phyloP scores from a whole-genome alignment of 139 green algal genomes.

The Microglena sp. region DNA sequence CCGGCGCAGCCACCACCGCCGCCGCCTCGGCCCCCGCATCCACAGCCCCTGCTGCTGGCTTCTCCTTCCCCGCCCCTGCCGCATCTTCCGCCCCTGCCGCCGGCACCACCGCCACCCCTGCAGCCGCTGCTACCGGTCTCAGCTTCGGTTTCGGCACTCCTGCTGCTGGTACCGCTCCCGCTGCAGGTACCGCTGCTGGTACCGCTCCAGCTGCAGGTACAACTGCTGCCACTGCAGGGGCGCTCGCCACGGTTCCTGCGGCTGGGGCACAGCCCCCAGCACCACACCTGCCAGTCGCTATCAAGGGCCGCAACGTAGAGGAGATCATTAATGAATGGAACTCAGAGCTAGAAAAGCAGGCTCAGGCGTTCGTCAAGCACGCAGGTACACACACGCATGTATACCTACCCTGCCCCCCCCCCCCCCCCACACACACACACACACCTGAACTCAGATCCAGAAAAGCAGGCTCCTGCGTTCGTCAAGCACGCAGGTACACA shows the following conservation, averaged over 20 bases:
- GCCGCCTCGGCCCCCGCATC: not conserved
- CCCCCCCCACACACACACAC: no score
- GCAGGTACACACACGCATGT: constrained; percentile 34
- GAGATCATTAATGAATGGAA: constrained; percentile 38
- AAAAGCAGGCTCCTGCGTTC: constrained; percentile 58
- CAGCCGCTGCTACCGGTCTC: not conserved
- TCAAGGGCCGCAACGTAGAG: constrained; percentile 15
- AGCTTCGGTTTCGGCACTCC: constrained; percentile 15
- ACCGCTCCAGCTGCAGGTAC: not conserved
- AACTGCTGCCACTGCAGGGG: not conserved
- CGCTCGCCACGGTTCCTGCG: not conserved
- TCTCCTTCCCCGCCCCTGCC: constrained; percentile 15
- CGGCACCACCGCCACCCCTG: constrained; percentile 5
- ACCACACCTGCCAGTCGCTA: constrained; percentile 13
- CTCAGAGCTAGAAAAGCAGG: constrained; percentile 71
- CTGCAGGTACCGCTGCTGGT: not conserved
- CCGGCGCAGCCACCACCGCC: not conserved
- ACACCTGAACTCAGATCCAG: constrained; percentile 42
- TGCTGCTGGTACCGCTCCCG: not conserved
- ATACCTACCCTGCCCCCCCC: no score
- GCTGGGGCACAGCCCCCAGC: not conserved
- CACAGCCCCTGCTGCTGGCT: constrained; percentile 5
- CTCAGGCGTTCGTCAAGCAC: constrained; percentile 66
- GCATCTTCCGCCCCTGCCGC: constrained; percentile 5
- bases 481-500: constrained; percentile 44